Evolutionary conservation across 495 filamentous ascomycete genomes (phyloP).

Genomic region (Aspergillus coremiiformis): DNA sequence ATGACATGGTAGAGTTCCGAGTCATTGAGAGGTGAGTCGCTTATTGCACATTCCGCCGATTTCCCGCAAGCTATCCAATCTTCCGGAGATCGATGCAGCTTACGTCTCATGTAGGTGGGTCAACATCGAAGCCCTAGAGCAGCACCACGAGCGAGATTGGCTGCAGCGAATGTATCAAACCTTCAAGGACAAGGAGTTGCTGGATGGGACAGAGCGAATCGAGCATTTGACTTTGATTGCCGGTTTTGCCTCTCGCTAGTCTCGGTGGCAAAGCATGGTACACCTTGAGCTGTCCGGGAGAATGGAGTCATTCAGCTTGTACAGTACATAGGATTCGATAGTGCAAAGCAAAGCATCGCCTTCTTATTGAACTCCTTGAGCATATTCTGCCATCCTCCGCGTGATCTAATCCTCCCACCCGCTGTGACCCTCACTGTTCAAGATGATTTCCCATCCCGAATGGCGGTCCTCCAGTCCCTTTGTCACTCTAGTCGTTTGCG

Average conservation of each 20-base stretch:
- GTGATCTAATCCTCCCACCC: no score
- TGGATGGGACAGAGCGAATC: slow-evolving; percentile 1
- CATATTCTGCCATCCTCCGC: no score
- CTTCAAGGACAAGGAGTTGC: slow-evolving; percentile 4
- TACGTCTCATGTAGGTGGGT: not conserved
- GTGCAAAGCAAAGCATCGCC: not conserved
- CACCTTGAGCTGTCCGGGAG: not conserved
- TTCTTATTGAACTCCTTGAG: no score
- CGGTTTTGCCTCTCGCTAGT: not conserved
- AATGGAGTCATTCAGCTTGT: not conserved
- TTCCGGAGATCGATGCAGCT: not conserved
- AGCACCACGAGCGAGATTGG: slow-evolving; percentile 7
- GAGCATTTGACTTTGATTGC: not conserved
- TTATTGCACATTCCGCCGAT: not conserved
- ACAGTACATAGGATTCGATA: not conserved
- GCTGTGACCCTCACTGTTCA: not conserved
- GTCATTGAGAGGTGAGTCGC: slow-evolving; percentile 3
- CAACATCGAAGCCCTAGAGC: not conserved
- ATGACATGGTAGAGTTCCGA: slow-evolving; percentile 3
- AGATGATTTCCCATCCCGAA: not conserved
- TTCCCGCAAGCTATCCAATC: not conserved
- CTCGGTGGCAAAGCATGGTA: not conserved
- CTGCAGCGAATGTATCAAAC: slow-evolving; percentile 5
- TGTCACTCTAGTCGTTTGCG: not conserved
- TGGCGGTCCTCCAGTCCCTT: slow-evolving; percentile 7